These are phyloP conservation scores for Vigna hirtella DNA, from an alignment of 306 rosid species.

Conservation along the genomic window DNA sequence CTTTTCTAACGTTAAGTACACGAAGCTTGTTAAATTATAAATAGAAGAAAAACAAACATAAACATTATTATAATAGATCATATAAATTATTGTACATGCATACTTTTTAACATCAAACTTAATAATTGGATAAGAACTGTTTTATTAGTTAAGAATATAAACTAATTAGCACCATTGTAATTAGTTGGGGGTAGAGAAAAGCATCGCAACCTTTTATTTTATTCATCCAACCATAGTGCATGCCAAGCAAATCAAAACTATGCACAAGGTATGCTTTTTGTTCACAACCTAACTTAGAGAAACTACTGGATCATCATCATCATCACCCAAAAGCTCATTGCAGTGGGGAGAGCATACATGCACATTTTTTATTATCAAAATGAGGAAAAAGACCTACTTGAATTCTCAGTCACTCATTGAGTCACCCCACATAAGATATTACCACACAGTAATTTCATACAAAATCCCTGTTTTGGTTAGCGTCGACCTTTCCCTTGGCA, in stretches of 20 bases:
- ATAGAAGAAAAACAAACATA: too few species aligned
- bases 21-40: too few species aligned
- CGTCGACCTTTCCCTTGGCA: constrained; percentile 42
- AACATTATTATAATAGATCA: too few species aligned
- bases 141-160: neutral
- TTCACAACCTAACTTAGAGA: neutral
- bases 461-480: constrained; percentile 40
- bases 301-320: neutral
- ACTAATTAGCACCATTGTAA: neutral
- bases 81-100: too few species aligned
- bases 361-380: neutral
- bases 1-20: too few species aligned
- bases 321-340: neutral
- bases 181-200: neutral
- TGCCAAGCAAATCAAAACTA: neutral
- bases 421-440: neutral
- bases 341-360: neutral
- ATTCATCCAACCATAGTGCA: neutral
- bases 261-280: neutral
- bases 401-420: neutral
- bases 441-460: neutral
- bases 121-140: neutral
- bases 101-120: too few species aligned
- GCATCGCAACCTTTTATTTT: neutral
- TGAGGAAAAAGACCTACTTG: neutral